These are phyloP conservation scores for Pyracantha coccinea DNA, from an alignment of 331 rosid species.

Conservation along the genomic window DNA sequence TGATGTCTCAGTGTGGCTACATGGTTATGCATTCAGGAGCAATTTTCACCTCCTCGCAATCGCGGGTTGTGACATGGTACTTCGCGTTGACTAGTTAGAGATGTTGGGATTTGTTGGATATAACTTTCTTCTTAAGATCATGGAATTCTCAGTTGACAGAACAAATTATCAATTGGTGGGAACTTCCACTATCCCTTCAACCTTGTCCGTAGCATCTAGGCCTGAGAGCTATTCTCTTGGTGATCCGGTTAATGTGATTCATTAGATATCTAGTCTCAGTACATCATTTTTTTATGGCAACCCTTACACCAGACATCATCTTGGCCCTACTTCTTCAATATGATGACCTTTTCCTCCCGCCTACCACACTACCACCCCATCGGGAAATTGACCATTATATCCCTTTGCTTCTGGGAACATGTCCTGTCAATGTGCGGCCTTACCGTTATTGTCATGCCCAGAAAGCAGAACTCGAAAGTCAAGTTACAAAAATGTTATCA, in stretches of 20 bases:
- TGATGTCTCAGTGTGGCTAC: not conserved
- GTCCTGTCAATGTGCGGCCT: not conserved
- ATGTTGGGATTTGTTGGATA: not conserved
- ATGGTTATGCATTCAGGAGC: not conserved
- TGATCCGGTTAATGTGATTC: fast-evolving
- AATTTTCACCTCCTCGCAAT: fast-evolving
- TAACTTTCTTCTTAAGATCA: not conserved
- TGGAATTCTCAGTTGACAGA: not conserved
- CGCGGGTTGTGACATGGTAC: not conserved
- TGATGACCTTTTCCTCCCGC: not conserved
- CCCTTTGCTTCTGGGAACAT: not conserved
- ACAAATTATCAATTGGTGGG: not conserved
- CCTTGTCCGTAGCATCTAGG: fast-evolving
- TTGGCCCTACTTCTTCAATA: fast-evolving
- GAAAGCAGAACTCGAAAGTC: not conserved
- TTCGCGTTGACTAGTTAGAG: not conserved
- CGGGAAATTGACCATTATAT: not conserved
- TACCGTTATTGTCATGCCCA: not conserved
- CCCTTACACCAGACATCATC: fast-evolving
- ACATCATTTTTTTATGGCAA: fast-evolving
- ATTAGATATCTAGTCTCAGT: no score
- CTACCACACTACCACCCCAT: not conserved
- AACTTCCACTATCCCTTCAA: fast-evolving
- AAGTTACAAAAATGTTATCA: fast-evolving
- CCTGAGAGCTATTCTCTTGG: no score